A percentile compares a stretch with the other conserved stretches of the same genome.
Evolutionary conservation across 345 rosid species (phyloP).

Genomic region (Eucalyptus grandis): DNA sequence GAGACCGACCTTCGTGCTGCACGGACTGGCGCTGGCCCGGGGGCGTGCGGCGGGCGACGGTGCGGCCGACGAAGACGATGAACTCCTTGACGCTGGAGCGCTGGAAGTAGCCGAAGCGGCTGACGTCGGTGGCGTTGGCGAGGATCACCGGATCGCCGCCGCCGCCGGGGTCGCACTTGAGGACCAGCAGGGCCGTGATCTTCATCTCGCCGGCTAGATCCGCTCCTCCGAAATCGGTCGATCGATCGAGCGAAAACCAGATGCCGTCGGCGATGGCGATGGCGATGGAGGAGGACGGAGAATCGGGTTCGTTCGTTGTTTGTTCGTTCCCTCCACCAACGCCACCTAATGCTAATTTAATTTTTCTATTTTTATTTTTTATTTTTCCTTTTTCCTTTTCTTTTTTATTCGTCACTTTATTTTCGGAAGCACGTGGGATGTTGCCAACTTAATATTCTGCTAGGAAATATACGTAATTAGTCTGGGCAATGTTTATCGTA

Average conservation of each 20-base stretch:
- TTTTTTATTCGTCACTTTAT: neutral
- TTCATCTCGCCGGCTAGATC: conserved; percentile 27
- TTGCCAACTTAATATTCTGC: no score
- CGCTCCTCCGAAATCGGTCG: neutral
- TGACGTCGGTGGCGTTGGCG: conserved; percentile 62
- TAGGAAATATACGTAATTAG: no score
- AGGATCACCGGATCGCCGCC: conserved; percentile 55
- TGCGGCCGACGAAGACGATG: conserved; percentile 73
- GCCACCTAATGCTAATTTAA: neutral
- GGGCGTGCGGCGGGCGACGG: conserved; percentile 84
- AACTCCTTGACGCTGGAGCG: conserved; percentile 75
- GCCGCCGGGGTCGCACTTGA: conserved; percentile 51
- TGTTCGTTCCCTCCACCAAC: neutral
- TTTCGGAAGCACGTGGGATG: no score
- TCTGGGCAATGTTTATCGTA: no score
- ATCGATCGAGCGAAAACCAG: neutral
- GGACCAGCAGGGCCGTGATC: conserved; percentile 80
- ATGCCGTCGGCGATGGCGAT: no score
- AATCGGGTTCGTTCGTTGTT: neutral
- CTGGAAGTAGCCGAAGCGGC: conserved; percentile 87
- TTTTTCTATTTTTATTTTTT: neutral
- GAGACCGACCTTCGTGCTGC: conserved; percentile 64
- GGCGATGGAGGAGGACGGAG: neutral
- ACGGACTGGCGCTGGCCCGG: conserved; percentile 86
- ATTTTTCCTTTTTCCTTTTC: rapidly evolving